Base-by-base conservation (phyloP, 129 eudicot genomes). In the Lactuca sativa region DNA sequence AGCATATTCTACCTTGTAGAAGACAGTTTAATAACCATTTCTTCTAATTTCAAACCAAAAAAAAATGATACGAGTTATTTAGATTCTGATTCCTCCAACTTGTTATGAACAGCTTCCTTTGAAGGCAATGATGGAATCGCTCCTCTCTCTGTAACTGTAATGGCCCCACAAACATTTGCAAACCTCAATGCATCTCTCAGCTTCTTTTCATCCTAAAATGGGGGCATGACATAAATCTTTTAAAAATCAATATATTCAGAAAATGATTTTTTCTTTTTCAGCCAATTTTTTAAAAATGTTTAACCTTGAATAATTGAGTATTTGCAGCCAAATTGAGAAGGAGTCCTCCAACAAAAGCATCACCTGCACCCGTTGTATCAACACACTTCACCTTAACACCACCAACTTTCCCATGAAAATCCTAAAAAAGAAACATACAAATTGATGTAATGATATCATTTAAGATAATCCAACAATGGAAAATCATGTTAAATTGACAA, bases 331-430 rank as follows among this genome's bases (percentile, higher is more conserved):
- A 58, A 66, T 59, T 84, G 64, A 56, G 44, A 17, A 84, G 72
- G 6, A 84, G 14, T 9, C 80, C 89, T 6, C 85, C 89, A 48
- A 84, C 89, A 60, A 84, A 84, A 65, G 89, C 77, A 69, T 84
- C 89, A 18, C 89, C 89, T 3, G 89, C 89, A 54, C 89, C 89
- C 6, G 83, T 84, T 60, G 89, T 70, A 72, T 84, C 89, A 34
- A 84, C 78, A 56, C 80, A 69, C 16, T 73, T 31, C 7, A 77
- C 89, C 67, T 73, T 55, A 9, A 84, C 67, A 5, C 83, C 85
- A 48, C 70, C 64, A 65, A 80, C 85, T 67, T 65, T 77, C 3
- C 85, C 89, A 66, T 77, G 85, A 43, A 84, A 84, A 44, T 77
- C 75, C 89, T 84, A 73, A 8, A 47, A 74, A 8, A 61, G 0